phyloP scores from a whole-genome alignment of 192 early-diverging fungal species.

The Coemansia sp. region DNA sequence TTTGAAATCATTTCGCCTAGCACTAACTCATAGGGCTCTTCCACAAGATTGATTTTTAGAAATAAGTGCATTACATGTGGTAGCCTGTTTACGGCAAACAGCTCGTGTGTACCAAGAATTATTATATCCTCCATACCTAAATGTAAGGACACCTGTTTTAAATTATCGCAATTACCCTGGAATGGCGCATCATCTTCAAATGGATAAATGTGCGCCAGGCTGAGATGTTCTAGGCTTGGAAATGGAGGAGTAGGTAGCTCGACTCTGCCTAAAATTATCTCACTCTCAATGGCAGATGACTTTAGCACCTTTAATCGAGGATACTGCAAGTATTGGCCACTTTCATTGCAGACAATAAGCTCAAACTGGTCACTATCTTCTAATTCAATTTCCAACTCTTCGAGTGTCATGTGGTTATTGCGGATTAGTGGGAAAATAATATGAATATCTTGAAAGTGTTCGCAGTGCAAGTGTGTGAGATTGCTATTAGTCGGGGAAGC shows the following conservation, averaged over 20 bases:
- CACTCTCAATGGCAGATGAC: background rate
- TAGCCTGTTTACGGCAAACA: background rate
- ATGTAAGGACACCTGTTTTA: background rate
- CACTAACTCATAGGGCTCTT: background rate
- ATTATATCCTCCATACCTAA: background rate
- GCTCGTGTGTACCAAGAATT: background rate
- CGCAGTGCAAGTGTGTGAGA: slow-evolving; percentile 3
- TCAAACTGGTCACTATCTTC: slow-evolving; percentile 9
- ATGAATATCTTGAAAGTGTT: background rate
- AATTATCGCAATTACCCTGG: background rate
- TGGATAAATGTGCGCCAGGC: background rate
- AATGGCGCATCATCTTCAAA: slow-evolving; percentile 9
- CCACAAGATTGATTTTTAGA: background rate
- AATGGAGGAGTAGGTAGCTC: background rate
- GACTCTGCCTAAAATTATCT: background rate
- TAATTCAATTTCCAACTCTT: slow-evolving; percentile 2
- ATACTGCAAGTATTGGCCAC: background rate
- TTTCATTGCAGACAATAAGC: background rate
- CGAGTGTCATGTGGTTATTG: background rate
- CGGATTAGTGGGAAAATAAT: background rate
- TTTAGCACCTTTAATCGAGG: slow-evolving; percentile 11
- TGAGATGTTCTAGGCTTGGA: slow-evolving; percentile 3
- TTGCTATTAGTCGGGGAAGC: background rate
- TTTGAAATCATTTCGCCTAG: slow-evolving; percentile 10
- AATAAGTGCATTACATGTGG: background rate